A percentile compares a stretch with the other conserved stretches of the same genome.
Evolutionary conservation across 192 early-diverging fungal genomes (phyloP).

Genomic region (Backusella parvicylindrica): DNA sequence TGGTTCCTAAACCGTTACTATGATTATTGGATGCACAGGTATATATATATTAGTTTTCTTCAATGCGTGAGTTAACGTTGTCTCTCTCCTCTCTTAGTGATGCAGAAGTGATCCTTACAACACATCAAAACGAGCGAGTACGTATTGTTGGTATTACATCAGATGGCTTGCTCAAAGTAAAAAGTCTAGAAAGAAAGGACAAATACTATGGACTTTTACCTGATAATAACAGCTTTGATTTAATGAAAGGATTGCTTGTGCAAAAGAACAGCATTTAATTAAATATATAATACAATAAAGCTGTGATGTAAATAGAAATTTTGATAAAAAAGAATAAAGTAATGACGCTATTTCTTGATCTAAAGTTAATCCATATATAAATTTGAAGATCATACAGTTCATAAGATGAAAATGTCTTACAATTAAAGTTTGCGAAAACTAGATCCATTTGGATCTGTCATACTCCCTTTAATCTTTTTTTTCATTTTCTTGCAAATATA

Average conservation of each 20-base stretch:
- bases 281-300: background rate
- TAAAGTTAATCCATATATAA: too few relatives aligned
- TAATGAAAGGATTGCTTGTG: constrained; percentile 89
- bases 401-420: too few relatives aligned
- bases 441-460: too few relatives aligned
- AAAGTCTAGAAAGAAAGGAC: constrained; percentile 52
- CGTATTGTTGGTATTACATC: constrained; percentile 74
- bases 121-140: constrained; percentile 54
- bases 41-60: background rate
- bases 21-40: constrained; percentile 81
- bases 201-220: constrained; percentile 79
- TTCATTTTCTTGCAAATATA: too few relatives aligned
- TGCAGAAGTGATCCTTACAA: constrained; percentile 61
- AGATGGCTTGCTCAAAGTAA: constrained; percentile 72
- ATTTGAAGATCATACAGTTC: too few relatives aligned
- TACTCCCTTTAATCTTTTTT: too few relatives aligned
- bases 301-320: background rate
- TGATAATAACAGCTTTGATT: constrained; percentile 97
- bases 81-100: constrained; percentile 29
- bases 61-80: constrained; percentile 76
- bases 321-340: too few relatives aligned
- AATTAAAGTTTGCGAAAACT: too few relatives aligned
- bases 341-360: too few relatives aligned
- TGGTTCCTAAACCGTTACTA: constrained; percentile 81
- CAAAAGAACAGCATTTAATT: constrained; percentile 6